phyloP scores from a whole-genome alignment of 1,284 basidiomycete genomes.

The Leccinum fuscescens region DNA sequence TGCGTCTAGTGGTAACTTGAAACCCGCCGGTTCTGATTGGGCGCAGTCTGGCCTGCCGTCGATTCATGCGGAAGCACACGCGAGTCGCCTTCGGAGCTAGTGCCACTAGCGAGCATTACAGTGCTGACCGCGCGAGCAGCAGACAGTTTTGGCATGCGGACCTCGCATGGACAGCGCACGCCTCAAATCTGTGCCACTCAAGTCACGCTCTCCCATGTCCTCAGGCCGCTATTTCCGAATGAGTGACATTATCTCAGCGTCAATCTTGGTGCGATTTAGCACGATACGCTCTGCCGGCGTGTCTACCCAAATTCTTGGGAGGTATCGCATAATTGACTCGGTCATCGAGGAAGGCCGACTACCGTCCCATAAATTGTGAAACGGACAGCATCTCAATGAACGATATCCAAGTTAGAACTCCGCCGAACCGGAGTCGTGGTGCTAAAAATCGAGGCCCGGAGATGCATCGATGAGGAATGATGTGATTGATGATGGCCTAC shows the following conservation, averaged over 20 bases:
- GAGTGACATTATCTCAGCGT: conserved; percentile 13
- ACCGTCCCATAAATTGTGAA: conserved; percentile 7
- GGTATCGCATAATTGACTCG: neutral
- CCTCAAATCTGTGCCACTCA: neutral
- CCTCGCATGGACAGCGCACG: conserved; percentile 12
- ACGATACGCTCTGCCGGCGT: conserved; percentile 4
- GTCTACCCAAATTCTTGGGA: neutral
- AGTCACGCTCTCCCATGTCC: neutral
- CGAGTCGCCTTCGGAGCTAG: neutral
- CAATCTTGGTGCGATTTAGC: conserved; percentile 15
- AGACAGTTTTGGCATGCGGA: conserved; percentile 1
- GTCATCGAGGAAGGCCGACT: conserved; percentile 4
- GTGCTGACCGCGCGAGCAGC: neutral
- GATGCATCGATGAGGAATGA: neutral
- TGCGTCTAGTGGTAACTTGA: neutral
- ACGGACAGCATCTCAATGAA: neutral
- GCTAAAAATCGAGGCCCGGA: neutral
- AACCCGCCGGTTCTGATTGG: neutral
- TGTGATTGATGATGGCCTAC: neutral
- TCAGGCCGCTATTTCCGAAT: neutral
- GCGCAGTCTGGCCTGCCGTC: neutral
- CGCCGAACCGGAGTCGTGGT: conserved; percentile 8
- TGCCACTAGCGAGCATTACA: neutral
- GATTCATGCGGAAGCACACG: neutral
- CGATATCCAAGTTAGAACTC: neutral